Base-by-base conservation (phyloP, 1,284 basidiomycete genomes). In the Trichosporon coremiiforme region DNA sequence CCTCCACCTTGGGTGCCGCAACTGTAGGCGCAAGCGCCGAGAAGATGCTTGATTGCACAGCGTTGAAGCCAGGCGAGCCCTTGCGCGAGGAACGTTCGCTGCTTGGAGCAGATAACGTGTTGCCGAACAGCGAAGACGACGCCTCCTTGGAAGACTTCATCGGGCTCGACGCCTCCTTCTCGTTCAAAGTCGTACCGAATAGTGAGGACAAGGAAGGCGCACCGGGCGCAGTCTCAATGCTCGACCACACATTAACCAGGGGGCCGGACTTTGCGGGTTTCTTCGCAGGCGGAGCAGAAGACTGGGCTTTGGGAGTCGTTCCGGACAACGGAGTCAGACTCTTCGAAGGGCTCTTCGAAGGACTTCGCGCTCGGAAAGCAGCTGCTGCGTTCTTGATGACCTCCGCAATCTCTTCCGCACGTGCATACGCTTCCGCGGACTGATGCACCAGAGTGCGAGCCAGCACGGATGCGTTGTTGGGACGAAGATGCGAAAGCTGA, bases 361-460 rank as follows among this genome's bases (percentile, higher is more conserved):
- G 25, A 2, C 12, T 22, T 12, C 25, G 31, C 25, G 13, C 17
- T 7, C 20, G 17, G 31, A 66, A 50, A 4, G 29, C 31, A 0
- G 22, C 29, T 5, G 64, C 64, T 7, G 25, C 64, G 5, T 20
- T 50, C 47, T 65, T 31, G 60, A 93, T 87, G n/a, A 87, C 85
- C 45, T 86, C 85, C 53, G 90, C 80, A 29, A 93, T 81, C 76
- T 91, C 90, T 69, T 86, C 87, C 6, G 86, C 86, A 91, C 82
- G 50, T 8, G 35, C 20, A 13, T 41, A 36, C 35, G 66, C 57
- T 3, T 36, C 12, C 0, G 65, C 57, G 2, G 68, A 41, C 12
- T 47, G 41, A 17, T 38, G 50, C 6, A 31, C 50, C 17, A 69
- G 29, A 4, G 38, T 64, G 15, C 68, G 68, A 2, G 41, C 31